Evolutionary conservation across 371 early-diverging fungal genomes (phyloP).

Genomic region (Mortierella sp.): DNA sequence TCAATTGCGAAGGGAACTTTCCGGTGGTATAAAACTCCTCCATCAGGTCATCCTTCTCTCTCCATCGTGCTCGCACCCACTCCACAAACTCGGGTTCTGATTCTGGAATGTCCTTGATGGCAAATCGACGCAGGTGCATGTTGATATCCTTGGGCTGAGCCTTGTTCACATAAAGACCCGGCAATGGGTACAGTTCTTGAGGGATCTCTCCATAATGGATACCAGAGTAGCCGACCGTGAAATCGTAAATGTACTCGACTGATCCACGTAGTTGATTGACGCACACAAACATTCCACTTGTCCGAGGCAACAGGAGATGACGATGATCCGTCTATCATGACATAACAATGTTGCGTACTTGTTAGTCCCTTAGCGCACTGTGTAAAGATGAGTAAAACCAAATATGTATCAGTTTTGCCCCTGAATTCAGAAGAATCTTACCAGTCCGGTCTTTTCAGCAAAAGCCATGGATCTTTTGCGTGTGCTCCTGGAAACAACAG

Average conservation of each 20-base stretch:
- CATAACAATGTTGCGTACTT: background rate
- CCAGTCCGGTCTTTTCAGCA: conserved; percentile 64
- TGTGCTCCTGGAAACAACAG: conserved; percentile 69
- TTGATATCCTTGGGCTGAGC: conserved; percentile 79
- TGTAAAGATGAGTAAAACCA: background rate
- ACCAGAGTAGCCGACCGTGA: conserved; percentile 88
- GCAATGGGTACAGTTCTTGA: conserved; percentile 78
- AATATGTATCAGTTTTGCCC: no score
- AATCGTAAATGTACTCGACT: conserved; percentile 80
- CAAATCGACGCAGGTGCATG: conserved; percentile 78
- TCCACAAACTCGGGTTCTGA: conserved; percentile 69
- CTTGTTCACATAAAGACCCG: conserved; percentile 72
- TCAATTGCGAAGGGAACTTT: conserved; percentile 63
- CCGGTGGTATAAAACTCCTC: conserved; percentile 80
- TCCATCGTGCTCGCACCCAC: conserved; percentile 84
- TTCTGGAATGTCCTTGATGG: conserved; percentile 72
- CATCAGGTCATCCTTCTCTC: conserved; percentile 89
- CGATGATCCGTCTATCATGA: conserved; percentile 59
- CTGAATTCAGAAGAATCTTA: conserved; percentile 33
- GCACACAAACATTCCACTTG: conserved; percentile 78
- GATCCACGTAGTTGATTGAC: conserved; percentile 68
- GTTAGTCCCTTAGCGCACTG: no score
- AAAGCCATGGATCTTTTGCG: conserved; percentile 60
- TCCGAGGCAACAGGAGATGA: conserved; percentile 80
- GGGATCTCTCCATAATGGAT: conserved; percentile 78